Evolutionary conservation across 2,329 filamentous ascomycete species (phyloP).

Genomic region (Lachnellula hyalina): DNA sequence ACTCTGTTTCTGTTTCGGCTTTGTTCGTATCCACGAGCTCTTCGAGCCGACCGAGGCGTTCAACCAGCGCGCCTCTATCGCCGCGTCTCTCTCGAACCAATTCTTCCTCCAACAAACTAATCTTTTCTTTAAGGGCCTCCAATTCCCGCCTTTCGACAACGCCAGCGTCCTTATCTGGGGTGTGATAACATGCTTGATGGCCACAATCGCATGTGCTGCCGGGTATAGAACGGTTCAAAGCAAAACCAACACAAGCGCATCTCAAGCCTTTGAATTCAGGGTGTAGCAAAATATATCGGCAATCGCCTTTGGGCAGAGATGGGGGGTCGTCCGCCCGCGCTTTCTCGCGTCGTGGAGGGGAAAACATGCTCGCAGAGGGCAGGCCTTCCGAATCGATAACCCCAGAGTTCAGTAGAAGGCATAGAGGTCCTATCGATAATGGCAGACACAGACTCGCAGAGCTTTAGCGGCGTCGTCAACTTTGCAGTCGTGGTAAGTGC

Average conservation of each 20-base stretch:
- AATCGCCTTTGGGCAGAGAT: conserved; percentile 51
- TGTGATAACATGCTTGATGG: conserved; percentile 55
- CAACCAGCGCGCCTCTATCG: conserved; percentile 22
- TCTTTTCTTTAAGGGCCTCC: conserved; percentile 43
- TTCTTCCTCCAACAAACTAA: conserved; percentile 41
- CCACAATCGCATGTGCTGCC: conserved; percentile 54
- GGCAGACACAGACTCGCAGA: conserved; percentile 2
- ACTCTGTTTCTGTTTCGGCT: conserved; percentile 46
- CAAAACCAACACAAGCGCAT: conserved; percentile 54
- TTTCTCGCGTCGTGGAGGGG: conserved; percentile 28
- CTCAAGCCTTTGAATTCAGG: conserved; percentile 53
- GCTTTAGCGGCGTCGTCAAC: background rate
- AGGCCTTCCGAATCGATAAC: conserved; percentile 18
- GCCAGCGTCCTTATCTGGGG: conserved; percentile 40
- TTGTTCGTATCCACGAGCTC: conserved; percentile 49
- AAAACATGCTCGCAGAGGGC: conserved; percentile 23
- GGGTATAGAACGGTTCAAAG: conserved; percentile 47
- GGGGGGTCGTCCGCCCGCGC: conserved; percentile 36
- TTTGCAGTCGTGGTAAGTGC: background rate
- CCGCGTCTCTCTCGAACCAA: conserved; percentile 33
- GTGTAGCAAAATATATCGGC: conserved; percentile 52
- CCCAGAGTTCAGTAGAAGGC: conserved; percentile 22
- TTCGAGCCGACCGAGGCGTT: conserved; percentile 40
- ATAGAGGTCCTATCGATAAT: conserved; percentile 17
- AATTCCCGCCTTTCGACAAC: conserved; percentile 43